Evolutionary conservation across 2,329 filamentous ascomycete species (phyloP).

Genomic region (Hymenoscyphus occultus): DNA sequence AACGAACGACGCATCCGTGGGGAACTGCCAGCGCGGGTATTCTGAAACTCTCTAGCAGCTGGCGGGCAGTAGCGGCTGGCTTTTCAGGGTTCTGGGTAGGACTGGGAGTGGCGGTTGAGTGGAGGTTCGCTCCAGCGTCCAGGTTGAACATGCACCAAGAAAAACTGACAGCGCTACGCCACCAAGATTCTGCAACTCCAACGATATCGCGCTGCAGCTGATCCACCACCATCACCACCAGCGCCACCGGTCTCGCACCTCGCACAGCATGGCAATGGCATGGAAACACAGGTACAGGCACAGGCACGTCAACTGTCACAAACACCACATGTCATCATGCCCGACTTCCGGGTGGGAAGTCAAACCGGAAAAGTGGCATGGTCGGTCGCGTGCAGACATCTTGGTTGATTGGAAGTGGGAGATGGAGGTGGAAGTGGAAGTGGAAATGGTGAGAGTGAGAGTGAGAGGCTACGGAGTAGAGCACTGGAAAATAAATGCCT

Average conservation of each 20-base stretch:
- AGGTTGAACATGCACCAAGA: not conserved
- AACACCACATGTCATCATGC: not conserved
- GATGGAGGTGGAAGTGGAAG: too few species aligned
- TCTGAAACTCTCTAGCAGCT: not conserved
- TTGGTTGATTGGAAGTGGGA: too few species aligned
- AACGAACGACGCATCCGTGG: not conserved
- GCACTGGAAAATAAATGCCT: too few species aligned
- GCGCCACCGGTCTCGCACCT: not conserved
- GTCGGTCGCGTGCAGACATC: not conserved
- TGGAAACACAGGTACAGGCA: not conserved
- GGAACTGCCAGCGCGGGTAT: not conserved
- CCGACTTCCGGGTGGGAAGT: not conserved
- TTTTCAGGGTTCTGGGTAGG: not conserved
- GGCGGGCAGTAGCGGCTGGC: not conserved
- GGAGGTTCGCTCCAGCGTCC: too few species aligned
- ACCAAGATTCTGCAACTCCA: not conserved
- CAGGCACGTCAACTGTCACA: conserved; percentile 3
- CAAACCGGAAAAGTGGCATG: not conserved
- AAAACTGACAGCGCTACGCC: not conserved
- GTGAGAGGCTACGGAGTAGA: too few species aligned
- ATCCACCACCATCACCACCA: too few species aligned
- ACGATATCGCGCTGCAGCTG: not conserved
- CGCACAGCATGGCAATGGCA: not conserved
- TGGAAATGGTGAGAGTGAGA: too few species aligned
- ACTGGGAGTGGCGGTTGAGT: too few species aligned